Base-by-base conservation (phyloP, 306 rosid genomes). In the Amphicarpaea edgeworthii region DNA sequence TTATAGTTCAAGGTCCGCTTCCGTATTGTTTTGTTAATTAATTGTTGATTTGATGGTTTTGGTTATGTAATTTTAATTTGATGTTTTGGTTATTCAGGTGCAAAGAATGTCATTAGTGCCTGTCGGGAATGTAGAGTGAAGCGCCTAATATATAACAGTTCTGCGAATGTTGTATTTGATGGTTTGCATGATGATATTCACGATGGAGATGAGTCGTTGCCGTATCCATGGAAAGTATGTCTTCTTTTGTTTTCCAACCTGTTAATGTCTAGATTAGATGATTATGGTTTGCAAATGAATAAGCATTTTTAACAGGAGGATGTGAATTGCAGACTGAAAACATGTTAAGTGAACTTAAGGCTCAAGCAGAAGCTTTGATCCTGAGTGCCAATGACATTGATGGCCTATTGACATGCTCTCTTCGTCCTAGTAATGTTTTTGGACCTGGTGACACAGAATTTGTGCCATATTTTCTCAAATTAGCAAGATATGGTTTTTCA, bases 351-450 rank as follows among this genome's bases (percentile, higher is more conserved):
- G 98, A 91, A 80, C 87, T 93, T 45, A 91, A 83, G 92, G 91
- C 93, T 80, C 96, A 93, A 83, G 97, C 96, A 62, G 97, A 93
- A 77, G 90, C 96, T 59, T 83, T 93, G 84, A 45, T 93, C 84
- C 81, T 91, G 63, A 68, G 57, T 62, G 90, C 89, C 68, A 91
- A 93, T 76, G 80, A 88, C 66, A 83, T 89, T 79, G 93, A 91
- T 83, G 97, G 93, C 73, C 88, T 93, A 59, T 84, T 85, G 82
- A 93, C 96, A 37, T 91, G 98, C 78, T 87, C 91, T n/a, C 90
- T 93, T 79, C 98, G 97, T 76, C 93, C 97, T 74, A 84, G 96
- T 87, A 88, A 91, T 50, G 86, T 87, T 50, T 93, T 89, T 88
- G 97, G 97, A 81, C 98, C 96, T 30, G 91, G 93, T 75, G 98